Percentiles rank a stretch among this genome's conserved stretches.
These are phyloP conservation scores for Sherardia arvensis DNA, from an alignment of 257 asterid species.

Conservation along the genomic window DNA sequence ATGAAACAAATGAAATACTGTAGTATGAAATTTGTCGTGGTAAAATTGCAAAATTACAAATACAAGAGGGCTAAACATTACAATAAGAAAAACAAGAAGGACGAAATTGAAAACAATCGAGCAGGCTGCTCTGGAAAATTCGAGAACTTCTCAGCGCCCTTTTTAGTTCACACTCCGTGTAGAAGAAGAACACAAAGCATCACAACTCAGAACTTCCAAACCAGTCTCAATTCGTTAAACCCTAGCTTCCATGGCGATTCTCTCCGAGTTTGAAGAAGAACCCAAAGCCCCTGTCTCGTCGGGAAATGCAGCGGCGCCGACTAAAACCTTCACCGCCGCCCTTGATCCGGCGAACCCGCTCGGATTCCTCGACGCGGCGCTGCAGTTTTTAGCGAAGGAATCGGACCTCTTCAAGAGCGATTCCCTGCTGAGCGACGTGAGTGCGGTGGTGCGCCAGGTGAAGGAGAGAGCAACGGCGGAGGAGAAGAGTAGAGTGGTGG, in stretches of 20 bases:
- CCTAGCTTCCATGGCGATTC: conserved; percentile 47
- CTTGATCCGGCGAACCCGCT: conserved; percentile 65
- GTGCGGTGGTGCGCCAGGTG: conserved; percentile 63
- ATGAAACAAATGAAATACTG: too few relatives aligned
- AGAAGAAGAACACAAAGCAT: neutral
- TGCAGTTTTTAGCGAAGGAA: conserved; percentile 62
- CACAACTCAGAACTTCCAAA: neutral
- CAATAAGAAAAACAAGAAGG: neutral
- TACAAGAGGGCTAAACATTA: neutral
- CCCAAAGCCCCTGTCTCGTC: conserved; percentile 10
- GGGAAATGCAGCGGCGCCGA: conserved; percentile 14
- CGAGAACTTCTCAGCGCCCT: neutral
- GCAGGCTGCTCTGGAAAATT: neutral
- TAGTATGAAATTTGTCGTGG: too few relatives aligned
- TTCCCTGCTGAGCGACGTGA: conserved; percentile 50
- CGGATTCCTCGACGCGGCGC: conserved; percentile 51
- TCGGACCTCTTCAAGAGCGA: conserved; percentile 75
- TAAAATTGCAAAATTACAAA: too few relatives aligned
- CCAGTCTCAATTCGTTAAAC: neutral
- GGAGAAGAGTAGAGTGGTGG: conserved; percentile 48
- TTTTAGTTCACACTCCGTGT: neutral
- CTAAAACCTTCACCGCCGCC: conserved; percentile 35
- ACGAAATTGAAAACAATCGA: neutral
- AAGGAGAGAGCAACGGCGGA: conserved; percentile 44
- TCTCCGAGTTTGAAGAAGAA: conserved; percentile 51